Evolutionary conservation across 345 rosid species (phyloP).

Genomic region (Theobroma cacao): DNA sequence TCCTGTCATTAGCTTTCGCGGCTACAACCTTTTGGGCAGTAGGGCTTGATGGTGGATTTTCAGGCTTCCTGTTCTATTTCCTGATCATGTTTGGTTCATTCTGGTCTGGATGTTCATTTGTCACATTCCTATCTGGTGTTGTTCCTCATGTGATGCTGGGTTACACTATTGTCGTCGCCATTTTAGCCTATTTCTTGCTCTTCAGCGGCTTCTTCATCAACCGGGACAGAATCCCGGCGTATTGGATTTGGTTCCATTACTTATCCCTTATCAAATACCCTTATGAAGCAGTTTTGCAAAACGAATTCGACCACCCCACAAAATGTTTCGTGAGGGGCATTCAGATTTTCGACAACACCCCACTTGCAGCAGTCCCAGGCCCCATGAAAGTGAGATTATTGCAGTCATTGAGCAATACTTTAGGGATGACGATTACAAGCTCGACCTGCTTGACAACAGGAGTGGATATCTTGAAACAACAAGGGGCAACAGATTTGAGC

Average conservation of each 20-base stretch:
- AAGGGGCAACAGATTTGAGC: constrained; percentile 66
- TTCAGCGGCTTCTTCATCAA: constrained; percentile 95
- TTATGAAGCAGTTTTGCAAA: constrained; percentile 75
- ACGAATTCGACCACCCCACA: constrained; percentile 63
- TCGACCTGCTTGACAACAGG: constrained; percentile 85
- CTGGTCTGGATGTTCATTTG: constrained; percentile 95
- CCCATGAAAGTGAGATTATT: constrained; percentile 53
- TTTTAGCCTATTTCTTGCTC: constrained; percentile 84
- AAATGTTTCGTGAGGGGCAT: constrained; percentile 78
- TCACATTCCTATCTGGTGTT: constrained; percentile 84
- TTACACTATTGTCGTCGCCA: constrained; percentile 85
- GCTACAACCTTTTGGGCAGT: constrained; percentile 82
- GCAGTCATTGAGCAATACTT: constrained; percentile 41
- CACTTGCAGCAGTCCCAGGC: constrained; percentile 50
- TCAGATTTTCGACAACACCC: constrained; percentile 86
- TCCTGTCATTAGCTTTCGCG: constrained; percentile 69
- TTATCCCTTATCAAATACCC: constrained; percentile 89
- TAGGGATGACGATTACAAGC: constrained; percentile 64
- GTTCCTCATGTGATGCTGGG: constrained; percentile 97
- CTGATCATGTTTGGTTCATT: constrained; percentile 74
- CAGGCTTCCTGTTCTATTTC: constrained; percentile 71
- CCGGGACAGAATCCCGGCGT: constrained; percentile 74
- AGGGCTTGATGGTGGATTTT: constrained; percentile 81
- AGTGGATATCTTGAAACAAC: constrained; percentile 53
- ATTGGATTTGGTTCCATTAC: constrained; percentile 99